These are phyloP conservation scores for Claviceps fusiformis DNA, from an alignment of 2,329 filamentous ascomycete species.

Conservation along the genomic window DNA sequence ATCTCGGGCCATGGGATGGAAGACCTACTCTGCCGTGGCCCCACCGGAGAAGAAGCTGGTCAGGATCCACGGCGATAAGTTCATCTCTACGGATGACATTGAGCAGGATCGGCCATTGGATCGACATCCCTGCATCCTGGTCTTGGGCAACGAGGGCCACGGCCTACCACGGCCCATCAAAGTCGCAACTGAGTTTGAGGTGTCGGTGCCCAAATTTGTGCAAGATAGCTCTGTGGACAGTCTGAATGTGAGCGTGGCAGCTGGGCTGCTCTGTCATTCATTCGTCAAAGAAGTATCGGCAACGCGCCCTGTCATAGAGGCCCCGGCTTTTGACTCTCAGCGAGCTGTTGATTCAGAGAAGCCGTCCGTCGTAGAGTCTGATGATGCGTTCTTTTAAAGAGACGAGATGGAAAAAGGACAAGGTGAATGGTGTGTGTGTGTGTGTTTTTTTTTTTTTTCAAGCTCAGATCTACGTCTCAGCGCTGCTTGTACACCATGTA, in stretches of 20 bases:
- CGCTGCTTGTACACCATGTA: not conserved
- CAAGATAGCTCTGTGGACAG: slow-evolving; percentile 58
- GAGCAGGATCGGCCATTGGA: slow-evolving; percentile 38
- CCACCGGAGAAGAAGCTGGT: slow-evolving; percentile 23
- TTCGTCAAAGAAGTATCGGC: slow-evolving; percentile 39
- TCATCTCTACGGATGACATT: slow-evolving; percentile 35
- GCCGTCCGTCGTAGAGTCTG: not conserved
- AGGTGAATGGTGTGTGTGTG: too few relatives aligned
- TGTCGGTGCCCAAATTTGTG: slow-evolving; percentile 49
- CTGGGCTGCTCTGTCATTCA: slow-evolving; percentile 58
- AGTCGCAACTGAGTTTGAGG: slow-evolving; percentile 49
- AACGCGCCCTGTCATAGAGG: not conserved
- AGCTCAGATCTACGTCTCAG: not conserved
- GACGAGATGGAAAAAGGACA: too few relatives aligned
- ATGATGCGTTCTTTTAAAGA: not conserved
- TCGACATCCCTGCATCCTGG: slow-evolving; percentile 57
- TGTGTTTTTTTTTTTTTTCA: too few relatives aligned
- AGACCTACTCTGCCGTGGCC: slow-evolving; percentile 62
- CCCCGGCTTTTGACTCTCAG: not conserved
- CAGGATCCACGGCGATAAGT: slow-evolving; percentile 24
- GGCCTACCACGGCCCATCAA: slow-evolving; percentile 55
- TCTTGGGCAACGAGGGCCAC: slow-evolving; percentile 71
- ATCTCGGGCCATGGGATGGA: slow-evolving; percentile 64
- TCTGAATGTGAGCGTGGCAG: slow-evolving; percentile 84
- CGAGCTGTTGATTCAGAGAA: not conserved